Evolutionary conservation across 2,329 filamentous ascomycete genomes (phyloP), one percentile per base, ranked within the genome.

Genomic region (Macrophomina pseudophaseolina): DNA sequence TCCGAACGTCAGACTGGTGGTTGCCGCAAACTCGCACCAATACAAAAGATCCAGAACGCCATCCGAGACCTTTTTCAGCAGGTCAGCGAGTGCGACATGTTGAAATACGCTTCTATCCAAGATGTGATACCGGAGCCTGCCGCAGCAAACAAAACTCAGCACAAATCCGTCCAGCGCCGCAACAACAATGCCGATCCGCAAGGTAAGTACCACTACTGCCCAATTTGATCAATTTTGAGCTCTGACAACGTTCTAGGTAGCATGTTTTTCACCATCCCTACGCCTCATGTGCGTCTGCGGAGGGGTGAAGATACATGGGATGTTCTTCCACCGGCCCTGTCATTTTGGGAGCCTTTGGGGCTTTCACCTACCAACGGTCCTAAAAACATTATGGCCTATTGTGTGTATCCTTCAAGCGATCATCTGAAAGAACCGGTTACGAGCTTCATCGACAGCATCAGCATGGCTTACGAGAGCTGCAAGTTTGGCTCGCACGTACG

Each of bases 311-410:
- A 85, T 1, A 86, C 86, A 56, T 85, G 93, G 66, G 92, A 93
- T 11, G 82, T 96, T 46, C 81, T 94, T 28, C 91, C 92, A 1
- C 87, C 91, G 0, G 90, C 91, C 0, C 81, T 94, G 23, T 81
- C 85, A 0, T 97, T 95, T 73, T 96, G 92, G 93, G 92, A 95
- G 74, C 88, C 89, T 54, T 80, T 96, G 18, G 91, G 91, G 0
- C 83, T 97, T 1, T 87, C 87, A 1, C 92, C 92, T 3, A 87
- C 87, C 8, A 87, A 87, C 67, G 90, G 91, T 0, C 74, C 82
- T 7, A 96, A 96, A 75, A 87, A 94, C 68, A 80, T 95, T 35
- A 84, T 85, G 42, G 86, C 88, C 0, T 85, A 92, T 56, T 92
- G 90, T 73, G 81, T 95, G 1, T 91, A 90, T 69, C 91, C 92